Percentiles rank a stretch among this genome's conserved stretches.
phyloP scores from a whole-genome alignment of 129 eudicot species.

The Silybum marianum region DNA sequence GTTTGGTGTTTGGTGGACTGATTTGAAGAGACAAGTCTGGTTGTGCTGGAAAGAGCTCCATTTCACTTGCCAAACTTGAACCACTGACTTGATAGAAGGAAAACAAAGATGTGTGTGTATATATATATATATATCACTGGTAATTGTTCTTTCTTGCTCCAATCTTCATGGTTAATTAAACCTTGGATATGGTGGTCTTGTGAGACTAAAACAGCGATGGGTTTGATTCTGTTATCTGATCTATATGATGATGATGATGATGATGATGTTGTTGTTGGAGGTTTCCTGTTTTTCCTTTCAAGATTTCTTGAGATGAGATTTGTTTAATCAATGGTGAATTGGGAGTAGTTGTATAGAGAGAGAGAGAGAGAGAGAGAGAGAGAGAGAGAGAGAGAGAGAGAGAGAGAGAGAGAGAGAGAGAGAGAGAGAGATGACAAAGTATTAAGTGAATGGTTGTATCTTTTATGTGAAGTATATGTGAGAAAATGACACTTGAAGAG shows the following conservation, averaged over 20 bases:
- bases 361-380: too few relatives aligned
- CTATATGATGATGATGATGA: conserved; percentile 21
- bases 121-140: neutral
- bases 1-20: conserved; percentile 82
- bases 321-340: conserved; percentile 39
- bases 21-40: conserved; percentile 96
- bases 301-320: conserved; percentile 39
- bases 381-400: conserved; percentile 50
- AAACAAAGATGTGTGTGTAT: neutral
- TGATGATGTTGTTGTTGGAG: conserved; percentile 17
- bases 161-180: conserved; percentile 14
- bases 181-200: conserved; percentile 27
- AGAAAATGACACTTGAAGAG: conserved; percentile 91
- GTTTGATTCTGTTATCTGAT: conserved; percentile 22
- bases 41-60: conserved; percentile 98
- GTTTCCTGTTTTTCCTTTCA: conserved; percentile 22
- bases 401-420: conserved; percentile 49
- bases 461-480: conserved; percentile 93
- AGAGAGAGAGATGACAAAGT: conserved; percentile 47
- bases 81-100: conserved; percentile 1
- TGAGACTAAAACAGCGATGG: conserved; percentile 13
- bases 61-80: conserved; percentile 31
- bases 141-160: conserved; percentile 5
- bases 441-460: conserved; percentile 88
- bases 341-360: conserved; percentile 50